A percentile compares a stretch with the other conserved stretches of the same genome.
phyloP scores from a whole-genome alignment of 2,329 filamentous ascomycete species.

The Penicillium crustosum region DNA sequence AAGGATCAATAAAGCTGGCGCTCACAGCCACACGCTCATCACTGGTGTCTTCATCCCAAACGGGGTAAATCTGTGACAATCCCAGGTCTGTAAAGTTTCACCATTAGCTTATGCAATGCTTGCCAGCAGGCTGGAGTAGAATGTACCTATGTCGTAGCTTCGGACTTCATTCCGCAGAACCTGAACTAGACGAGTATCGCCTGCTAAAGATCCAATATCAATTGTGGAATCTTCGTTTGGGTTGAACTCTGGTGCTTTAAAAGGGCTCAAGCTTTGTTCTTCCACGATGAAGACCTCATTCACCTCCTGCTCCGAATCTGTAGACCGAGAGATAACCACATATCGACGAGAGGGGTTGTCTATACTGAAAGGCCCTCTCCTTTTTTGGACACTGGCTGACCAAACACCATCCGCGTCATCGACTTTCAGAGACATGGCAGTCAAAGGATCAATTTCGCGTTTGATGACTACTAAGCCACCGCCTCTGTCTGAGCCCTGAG shows the following conservation, averaged over 20 bases:
- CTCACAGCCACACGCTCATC: constrained; percentile 71
- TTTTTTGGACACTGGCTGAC: constrained; percentile 63
- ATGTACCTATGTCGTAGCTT: constrained; percentile 83
- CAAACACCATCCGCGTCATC: constrained; percentile 74
- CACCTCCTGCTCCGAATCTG: constrained; percentile 67
- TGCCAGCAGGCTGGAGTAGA: background rate
- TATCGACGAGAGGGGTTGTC: constrained; percentile 66
- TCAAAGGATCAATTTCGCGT: constrained; percentile 71
- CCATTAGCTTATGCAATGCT: constrained; percentile 1
- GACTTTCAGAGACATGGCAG: constrained; percentile 69
- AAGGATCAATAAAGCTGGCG: constrained; percentile 84
- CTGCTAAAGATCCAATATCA: constrained; percentile 80
- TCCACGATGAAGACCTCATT: constrained; percentile 77
- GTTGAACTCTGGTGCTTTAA: constrained; percentile 87
- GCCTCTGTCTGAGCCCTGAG: constrained; percentile 57
- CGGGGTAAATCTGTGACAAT: constrained; percentile 85
- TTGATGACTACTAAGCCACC: constrained; percentile 74
- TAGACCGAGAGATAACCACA: constrained; percentile 74
- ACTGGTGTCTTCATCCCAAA: constrained; percentile 87
- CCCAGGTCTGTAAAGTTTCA: constrained; percentile 65
- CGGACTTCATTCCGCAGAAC: constrained; percentile 82
- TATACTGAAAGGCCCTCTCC: constrained; percentile 47
- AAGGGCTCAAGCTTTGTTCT: constrained; percentile 70
- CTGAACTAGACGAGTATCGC: constrained; percentile 78
- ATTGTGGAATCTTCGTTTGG: constrained; percentile 82